These are phyloP conservation scores for Thelonectria discophora DNA, from an alignment of 2,329 filamentous ascomycete genomes.

Conservation along the genomic window DNA sequence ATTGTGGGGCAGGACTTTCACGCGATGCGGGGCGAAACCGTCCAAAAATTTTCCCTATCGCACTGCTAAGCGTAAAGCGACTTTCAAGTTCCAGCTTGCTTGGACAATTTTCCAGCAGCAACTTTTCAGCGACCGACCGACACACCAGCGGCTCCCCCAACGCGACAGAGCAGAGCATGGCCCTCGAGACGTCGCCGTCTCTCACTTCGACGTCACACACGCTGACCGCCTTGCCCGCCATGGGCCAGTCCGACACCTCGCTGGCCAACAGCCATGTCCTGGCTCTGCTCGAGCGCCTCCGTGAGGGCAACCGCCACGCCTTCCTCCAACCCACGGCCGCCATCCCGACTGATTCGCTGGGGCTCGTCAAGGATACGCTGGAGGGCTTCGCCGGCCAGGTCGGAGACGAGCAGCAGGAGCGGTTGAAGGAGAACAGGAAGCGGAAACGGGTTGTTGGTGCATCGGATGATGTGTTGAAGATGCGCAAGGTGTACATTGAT, in stretches of 20 bases:
- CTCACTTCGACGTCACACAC: conserved; percentile 72
- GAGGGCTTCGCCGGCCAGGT: conserved; percentile 80
- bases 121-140: conserved; percentile 20
- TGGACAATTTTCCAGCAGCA: conserved; percentile 9
- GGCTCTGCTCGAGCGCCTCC: conserved; percentile 66
- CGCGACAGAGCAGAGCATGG: conserved; percentile 44
- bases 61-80: conserved; percentile 13
- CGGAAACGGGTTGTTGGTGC: conserved; percentile 71
- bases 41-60: conserved; percentile 40
- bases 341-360: conserved; percentile 74
- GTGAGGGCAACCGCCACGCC: conserved; percentile 68
- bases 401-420: conserved; percentile 74
- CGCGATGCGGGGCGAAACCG: conserved; percentile 34
- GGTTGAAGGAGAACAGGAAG: conserved; percentile 77
- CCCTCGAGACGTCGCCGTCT: conserved; percentile 61
- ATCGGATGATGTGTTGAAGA: conserved; percentile 69
- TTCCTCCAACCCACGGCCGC: conserved; percentile 79
- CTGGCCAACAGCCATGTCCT: conserved; percentile 50
- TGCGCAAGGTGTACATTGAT: conserved; percentile 84
- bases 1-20: conserved; percentile 13
- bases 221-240: conserved; percentile 60
- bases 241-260: conserved; percentile 50
- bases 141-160: conserved; percentile 19
- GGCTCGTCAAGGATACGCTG: conserved; percentile 80
- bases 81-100: conserved; percentile 19